These are phyloP conservation scores for Arctium lappa DNA, from an alignment of 129 eudicot species.

Conservation along the genomic window DNA sequence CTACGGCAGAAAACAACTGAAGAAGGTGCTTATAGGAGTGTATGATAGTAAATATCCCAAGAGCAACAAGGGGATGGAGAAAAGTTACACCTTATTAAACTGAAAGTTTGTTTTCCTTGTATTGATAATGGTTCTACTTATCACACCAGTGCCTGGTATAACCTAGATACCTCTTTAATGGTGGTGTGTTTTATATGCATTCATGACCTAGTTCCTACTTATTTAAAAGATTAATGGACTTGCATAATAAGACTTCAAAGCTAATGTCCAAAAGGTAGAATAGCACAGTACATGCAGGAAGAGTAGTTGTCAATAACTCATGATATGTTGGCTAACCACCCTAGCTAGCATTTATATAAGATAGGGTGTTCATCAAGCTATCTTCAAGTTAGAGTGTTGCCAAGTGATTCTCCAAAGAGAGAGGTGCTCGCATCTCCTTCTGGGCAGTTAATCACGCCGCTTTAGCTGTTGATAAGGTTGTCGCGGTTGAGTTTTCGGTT, in stretches of 20 bases:
- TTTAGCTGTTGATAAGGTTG: not conserved
- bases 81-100: not conserved
- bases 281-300: not conserved
- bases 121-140: not conserved
- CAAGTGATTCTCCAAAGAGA: not conserved
- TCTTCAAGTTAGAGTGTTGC: not conserved
- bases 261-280: not conserved
- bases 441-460: not conserved
- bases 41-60: not conserved
- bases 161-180: not conserved
- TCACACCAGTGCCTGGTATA: not conserved
- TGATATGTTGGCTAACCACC: not conserved
- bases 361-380: not conserved
- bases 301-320: not conserved
- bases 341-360: not conserved
- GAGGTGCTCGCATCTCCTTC: not conserved
- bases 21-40: not conserved
- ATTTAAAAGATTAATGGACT: not conserved
- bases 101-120: not conserved
- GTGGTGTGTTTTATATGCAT: not conserved
- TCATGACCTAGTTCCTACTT: not conserved
- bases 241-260: not conserved
- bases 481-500: not conserved
- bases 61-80: not conserved
- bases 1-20: not conserved